Percentiles rank a stretch among this genome's conserved stretches.
These are phyloP conservation scores for Pinguiococcus pyrenoidosus DNA, from an alignment of 108 stramenopile species.

Conservation along the genomic window DNA sequence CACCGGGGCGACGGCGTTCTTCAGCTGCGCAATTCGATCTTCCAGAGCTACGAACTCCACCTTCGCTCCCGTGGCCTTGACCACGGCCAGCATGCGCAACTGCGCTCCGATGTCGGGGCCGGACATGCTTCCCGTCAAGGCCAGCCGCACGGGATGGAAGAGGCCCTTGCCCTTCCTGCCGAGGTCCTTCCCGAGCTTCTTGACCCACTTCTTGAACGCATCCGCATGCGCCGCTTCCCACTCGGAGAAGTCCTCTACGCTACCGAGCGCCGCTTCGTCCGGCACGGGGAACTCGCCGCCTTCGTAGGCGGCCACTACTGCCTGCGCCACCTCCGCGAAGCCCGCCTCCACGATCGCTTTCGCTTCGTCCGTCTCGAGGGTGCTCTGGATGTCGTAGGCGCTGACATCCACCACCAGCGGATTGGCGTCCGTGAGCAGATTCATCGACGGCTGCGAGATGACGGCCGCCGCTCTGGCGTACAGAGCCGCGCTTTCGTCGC, in stretches of 20 bases:
- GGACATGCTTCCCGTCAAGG: slow-evolving; percentile 85
- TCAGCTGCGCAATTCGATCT: too few species aligned
- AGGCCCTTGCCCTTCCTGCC: slow-evolving; percentile 72
- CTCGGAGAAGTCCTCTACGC: slow-evolving; percentile 11
- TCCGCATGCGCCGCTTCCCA: too few species aligned
- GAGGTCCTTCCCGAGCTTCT: slow-evolving; percentile 62
- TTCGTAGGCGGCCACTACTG: slow-evolving; percentile 52
- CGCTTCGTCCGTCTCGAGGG: slow-evolving; percentile 44
- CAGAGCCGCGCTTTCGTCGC: slow-evolving; percentile 33
- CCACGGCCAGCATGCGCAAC: slow-evolving; percentile 54
- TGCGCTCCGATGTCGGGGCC: slow-evolving; percentile 94
- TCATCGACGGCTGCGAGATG: slow-evolving; percentile 76
- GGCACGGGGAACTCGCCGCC: slow-evolving; percentile 44
- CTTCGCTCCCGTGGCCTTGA: too few species aligned
- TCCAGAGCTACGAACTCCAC: too few species aligned
- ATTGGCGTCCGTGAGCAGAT: slow-evolving; percentile 70
- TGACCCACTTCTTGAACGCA: slow-evolving; percentile 64
- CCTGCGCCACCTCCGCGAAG: slow-evolving; percentile 16
- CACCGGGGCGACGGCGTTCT: too few species aligned
- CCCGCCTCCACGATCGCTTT: slow-evolving; percentile 15
- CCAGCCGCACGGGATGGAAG: slow-evolving; percentile 81
- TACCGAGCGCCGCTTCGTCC: not conserved
- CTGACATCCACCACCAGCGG: slow-evolving; percentile 60
- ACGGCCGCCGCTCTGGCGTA: slow-evolving; percentile 58
- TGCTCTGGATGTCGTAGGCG: slow-evolving; percentile 54